Conservation (phyloP, 495 filamentous ascomycete species). For the Talaromyces ruber region DNA sequence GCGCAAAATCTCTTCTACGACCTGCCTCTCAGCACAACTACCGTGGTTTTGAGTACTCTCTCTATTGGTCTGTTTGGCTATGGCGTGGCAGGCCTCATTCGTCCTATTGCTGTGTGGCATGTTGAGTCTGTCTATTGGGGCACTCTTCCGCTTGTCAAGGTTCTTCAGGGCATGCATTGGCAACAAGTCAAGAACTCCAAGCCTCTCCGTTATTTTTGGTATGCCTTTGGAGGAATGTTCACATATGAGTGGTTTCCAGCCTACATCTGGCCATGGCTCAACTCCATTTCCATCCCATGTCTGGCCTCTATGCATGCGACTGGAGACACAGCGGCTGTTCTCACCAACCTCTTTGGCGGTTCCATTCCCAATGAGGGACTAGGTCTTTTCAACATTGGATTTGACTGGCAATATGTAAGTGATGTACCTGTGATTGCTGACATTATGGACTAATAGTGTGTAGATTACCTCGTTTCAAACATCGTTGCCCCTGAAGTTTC, state of each 20-base stretch:
- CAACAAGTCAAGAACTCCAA: slow-evolving; percentile 19
- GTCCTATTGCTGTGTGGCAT: slow-evolving; percentile 44
- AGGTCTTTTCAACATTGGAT: slow-evolving; percentile 36
- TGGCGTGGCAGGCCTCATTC: slow-evolving; percentile 43
- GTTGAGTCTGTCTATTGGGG: slow-evolving; percentile 37
- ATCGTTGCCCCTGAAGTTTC: slow-evolving; percentile 21
- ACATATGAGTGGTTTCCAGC: slow-evolving; percentile 48
- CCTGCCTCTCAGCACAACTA: slow-evolving; percentile 13
- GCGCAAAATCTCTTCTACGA: slow-evolving; percentile 27
- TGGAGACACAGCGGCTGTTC: slow-evolving; percentile 15
- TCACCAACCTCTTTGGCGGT: slow-evolving; percentile 46
- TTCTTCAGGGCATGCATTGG: slow-evolving; percentile 25
- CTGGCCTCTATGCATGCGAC: slow-evolving; percentile 30
- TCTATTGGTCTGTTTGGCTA: slow-evolving; percentile 42
- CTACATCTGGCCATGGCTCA: slow-evolving; percentile 46
- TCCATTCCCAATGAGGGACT: slow-evolving; percentile 41
- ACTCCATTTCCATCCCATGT: slow-evolving; percentile 47
- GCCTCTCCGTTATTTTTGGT: slow-evolving; percentile 24
- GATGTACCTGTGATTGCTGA: neutral
- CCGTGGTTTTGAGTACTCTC: slow-evolving; percentile 21
- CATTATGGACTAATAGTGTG: neutral
- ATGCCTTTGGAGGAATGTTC: slow-evolving; percentile 21
- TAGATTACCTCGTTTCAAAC: slow-evolving; percentile 27
- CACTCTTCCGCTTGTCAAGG: slow-evolving; percentile 22
- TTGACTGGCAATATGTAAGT: slow-evolving; percentile 52